phyloP scores from a whole-genome alignment of 2,329 filamentous ascomycete genomes.

The Fusarium sp. region DNA sequence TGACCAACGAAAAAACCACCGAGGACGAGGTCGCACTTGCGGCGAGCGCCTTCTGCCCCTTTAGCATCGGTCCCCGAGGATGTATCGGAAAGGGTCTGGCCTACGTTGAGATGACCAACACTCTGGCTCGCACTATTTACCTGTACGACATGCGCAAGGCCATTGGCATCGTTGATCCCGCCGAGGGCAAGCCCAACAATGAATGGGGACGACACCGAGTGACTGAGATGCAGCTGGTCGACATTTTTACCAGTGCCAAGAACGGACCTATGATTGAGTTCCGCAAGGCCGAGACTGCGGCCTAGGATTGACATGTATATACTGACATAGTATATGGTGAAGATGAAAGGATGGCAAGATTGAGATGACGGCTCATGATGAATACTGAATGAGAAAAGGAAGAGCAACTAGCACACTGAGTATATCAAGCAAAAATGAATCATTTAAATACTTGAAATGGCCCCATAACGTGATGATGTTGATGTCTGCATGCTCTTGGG shows the following conservation, averaged over 20 bases:
- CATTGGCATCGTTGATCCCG: conserved; percentile 61
- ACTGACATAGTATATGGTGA: neutral
- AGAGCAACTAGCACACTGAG: neutral
- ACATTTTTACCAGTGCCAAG: conserved; percentile 81
- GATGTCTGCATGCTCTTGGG: neutral
- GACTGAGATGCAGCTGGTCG: conserved; percentile 75
- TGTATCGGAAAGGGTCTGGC: conserved; percentile 80
- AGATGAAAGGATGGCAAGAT: neutral
- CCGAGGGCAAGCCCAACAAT: conserved; percentile 60
- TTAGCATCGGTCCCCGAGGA: conserved; percentile 75
- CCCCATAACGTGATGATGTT: neutral
- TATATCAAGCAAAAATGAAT: neutral
- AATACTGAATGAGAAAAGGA: conserved; percentile 2
- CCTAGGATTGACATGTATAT: conserved; percentile 5
- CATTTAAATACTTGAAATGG: neutral
- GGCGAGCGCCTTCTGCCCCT: conserved; percentile 79
- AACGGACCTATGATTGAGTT: conserved; percentile 78
- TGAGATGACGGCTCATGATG: neutral
- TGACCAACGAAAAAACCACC: conserved; percentile 53
- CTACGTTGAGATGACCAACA: conserved; percentile 74
- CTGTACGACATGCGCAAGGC: conserved; percentile 70
- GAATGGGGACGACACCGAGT: conserved; percentile 67
- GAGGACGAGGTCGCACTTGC: conserved; percentile 66
- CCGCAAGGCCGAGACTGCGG: conserved; percentile 43
- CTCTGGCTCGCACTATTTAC: conserved; percentile 70